phyloP scores from a whole-genome alignment of 2,329 filamentous ascomycete genomes.

The Hymenoscyphus fructigenus region DNA sequence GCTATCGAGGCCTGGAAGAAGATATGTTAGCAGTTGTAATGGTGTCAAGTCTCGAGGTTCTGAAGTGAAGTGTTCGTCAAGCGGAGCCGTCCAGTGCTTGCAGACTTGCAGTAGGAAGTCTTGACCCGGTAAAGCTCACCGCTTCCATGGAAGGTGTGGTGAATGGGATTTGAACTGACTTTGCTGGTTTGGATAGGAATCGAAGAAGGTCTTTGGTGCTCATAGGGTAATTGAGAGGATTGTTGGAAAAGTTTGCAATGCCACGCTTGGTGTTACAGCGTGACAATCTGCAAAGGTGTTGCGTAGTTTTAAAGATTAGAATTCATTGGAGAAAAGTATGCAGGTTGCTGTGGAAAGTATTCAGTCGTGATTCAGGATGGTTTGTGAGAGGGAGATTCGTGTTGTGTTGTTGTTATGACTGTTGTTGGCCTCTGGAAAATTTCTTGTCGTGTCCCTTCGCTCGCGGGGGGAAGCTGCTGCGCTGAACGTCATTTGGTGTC shows the following conservation, averaged over 20 bases:
- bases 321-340: constrained; percentile 7
- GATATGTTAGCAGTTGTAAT: constrained; percentile 6
- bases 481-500: constrained; percentile 5
- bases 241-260: constrained; percentile 13
- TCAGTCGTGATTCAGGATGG: background rate
- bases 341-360: background rate
- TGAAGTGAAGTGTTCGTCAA: constrained; percentile 1
- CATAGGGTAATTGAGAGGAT: constrained; percentile 63
- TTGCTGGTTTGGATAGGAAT: constrained; percentile 92
- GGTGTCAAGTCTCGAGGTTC: background rate
- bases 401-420: background rate
- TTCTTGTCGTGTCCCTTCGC: constrained; percentile 10
- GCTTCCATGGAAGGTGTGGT: background rate
- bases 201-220: constrained; percentile 86
- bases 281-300: constrained; percentile 20
- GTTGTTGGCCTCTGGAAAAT: background rate
- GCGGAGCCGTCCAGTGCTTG: background rate
- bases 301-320: constrained; percentile 10
- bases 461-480: background rate
- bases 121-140: background rate
- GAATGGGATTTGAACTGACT: constrained; percentile 57
- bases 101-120: background rate
- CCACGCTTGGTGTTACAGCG: constrained; percentile 26
- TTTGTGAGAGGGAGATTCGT: background rate
- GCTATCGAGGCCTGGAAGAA: constrained; percentile 57